Conservation (phyloP, 2,329 filamentous ascomycete genomes). For the Decorospora gaudefroyi region DNA sequence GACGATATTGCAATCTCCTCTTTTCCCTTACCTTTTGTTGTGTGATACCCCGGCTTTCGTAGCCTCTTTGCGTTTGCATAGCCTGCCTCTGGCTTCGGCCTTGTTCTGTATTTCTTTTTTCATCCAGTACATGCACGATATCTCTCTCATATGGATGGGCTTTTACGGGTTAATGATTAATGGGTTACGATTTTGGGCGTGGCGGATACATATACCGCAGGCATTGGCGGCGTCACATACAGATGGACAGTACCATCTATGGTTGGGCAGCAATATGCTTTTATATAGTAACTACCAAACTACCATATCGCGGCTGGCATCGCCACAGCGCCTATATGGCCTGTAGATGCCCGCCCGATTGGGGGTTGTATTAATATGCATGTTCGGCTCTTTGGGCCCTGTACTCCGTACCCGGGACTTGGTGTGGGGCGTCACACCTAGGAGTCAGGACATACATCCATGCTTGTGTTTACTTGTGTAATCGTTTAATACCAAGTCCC, state of each 20-base stretch:
- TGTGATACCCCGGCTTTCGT: constrained; percentile 42
- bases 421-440: too few relatives aligned
- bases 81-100: constrained; percentile 21
- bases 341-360: constrained; percentile 13
- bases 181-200: constrained; percentile 11
- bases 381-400: constrained; percentile 10
- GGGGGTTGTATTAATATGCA: constrained; percentile 20
- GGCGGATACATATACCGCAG: not conserved
- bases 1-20: constrained; percentile 16
- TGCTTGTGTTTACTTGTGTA: too few relatives aligned
- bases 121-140: constrained; percentile 23
- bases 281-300: constrained; percentile 9
- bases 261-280: constrained; percentile 4
- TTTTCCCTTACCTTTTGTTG: constrained; percentile 19
- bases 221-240: not conserved
- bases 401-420: constrained; percentile 1
- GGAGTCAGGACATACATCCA: not conserved
- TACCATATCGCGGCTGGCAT: constrained; percentile 5
- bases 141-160: constrained; percentile 24
- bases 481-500: too few relatives aligned
- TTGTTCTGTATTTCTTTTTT: constrained; percentile 12
- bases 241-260: not conserved
- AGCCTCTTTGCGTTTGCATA: constrained; percentile 30
- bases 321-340: constrained; percentile 17
- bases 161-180: constrained; percentile 23